Conservation (phyloP, 768 basidiomycete genomes). For the Agaricus sinodeliciosus region DNA sequence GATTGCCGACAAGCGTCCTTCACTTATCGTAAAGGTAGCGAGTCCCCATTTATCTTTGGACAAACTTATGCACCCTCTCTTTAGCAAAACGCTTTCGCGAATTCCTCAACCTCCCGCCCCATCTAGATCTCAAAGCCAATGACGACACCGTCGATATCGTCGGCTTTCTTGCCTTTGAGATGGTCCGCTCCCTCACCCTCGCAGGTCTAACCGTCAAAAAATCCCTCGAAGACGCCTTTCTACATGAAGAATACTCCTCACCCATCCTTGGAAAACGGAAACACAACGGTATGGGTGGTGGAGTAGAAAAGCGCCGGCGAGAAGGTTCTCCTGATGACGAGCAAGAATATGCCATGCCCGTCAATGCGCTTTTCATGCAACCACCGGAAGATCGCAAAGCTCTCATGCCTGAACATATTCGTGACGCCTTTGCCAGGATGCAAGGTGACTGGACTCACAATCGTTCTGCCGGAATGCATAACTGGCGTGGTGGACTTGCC, state of each 20-base stretch:
- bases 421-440: constrained; percentile 88
- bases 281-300: constrained; percentile 35
- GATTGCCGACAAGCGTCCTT: constrained; percentile 96
- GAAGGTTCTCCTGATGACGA: constrained; percentile 60
- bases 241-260: constrained; percentile 60
- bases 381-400: constrained; percentile 79
- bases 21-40: constrained; percentile 88
- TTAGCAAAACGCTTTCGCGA: constrained; percentile 91
- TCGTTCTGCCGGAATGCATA: constrained; percentile 80
- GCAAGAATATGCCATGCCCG: constrained; percentile 54
- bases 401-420: constrained; percentile 78
- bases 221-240: constrained; percentile 64
- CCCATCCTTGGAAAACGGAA: constrained; percentile 70
- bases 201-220: constrained; percentile 83
- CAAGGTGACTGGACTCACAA: constrained; percentile 79
- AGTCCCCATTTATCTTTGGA: not conserved
- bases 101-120: constrained; percentile 82
- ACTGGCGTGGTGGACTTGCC: constrained; percentile 83
- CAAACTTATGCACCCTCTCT: not conserved
- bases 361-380: constrained; percentile 71
- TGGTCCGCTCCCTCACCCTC: constrained; percentile 89
- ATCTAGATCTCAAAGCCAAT: constrained; percentile 83
- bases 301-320: constrained; percentile 46
- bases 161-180: constrained; percentile 95
- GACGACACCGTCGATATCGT: constrained; percentile 96